phyloP scores from a whole-genome alignment of 2,329 filamentous ascomycete genomes.

The Talaromyces verruculosus region DNA sequence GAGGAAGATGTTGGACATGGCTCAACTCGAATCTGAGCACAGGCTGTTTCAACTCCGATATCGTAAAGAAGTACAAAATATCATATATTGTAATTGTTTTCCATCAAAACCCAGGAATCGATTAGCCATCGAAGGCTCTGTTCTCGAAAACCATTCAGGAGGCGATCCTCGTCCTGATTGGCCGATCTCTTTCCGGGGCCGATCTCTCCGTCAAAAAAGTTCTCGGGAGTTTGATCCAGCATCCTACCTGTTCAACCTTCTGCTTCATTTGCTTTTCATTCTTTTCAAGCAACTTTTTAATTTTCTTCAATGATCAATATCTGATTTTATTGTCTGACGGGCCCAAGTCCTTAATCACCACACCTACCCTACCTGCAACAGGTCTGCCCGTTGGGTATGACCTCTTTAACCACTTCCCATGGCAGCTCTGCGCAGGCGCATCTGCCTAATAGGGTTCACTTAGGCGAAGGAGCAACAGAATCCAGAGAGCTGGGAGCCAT shows the following conservation, averaged over 20 bases:
- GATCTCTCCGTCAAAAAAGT: conserved; percentile 19
- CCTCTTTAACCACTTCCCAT: conserved; percentile 27
- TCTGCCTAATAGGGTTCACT: conserved; percentile 24
- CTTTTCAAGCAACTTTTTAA: conserved; percentile 4
- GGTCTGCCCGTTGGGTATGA: conserved; percentile 24
- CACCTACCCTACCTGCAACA: neutral
- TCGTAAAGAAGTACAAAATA: neutral
- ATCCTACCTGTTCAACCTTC: neutral
- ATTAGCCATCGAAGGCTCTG: neutral
- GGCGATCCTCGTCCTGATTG: conserved; percentile 15
- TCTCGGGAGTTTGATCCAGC: conserved; percentile 15
- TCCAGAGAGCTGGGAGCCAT: conserved; percentile 43
- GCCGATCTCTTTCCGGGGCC: conserved; percentile 14
- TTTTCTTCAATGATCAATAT: conserved; percentile 14
- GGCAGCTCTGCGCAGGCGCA: conserved; percentile 32
- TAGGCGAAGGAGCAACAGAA: conserved; percentile 27
- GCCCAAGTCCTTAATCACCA: conserved; percentile 1
- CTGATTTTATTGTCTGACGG: conserved; percentile 1
- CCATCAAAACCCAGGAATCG: too few species aligned
- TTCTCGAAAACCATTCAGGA: conserved; percentile 4
- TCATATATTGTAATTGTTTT: neutral
- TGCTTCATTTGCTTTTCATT: neutral
- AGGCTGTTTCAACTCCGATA: neutral
- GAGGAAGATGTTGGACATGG: too few species aligned
- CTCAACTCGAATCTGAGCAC: neutral